Evolutionary conservation across 106 monocot species (phyloP), one percentile per base, ranked within the genome.

Genomic region (Allium sativum): DNA sequence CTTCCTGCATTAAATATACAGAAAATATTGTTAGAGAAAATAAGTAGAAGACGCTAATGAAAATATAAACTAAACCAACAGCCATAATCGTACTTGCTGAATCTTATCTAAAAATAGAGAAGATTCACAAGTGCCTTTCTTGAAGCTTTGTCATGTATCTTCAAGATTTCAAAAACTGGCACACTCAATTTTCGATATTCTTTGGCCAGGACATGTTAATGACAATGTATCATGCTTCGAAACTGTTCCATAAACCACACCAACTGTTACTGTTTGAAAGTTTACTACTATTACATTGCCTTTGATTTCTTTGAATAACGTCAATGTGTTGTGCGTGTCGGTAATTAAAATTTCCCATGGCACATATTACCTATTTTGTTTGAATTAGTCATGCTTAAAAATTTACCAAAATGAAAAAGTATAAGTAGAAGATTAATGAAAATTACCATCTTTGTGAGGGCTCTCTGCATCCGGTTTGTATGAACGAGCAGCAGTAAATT

Each of bases 261-360:
- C 80, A 4, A 68, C 59, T 3, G 65, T 61, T 6, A 81, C 77
- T 0, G 74, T 72, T 12, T 68, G 74, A 73, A 85, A 80, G 52
- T 55, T 65, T 12, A 81, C 61, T 0, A 14, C 19, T 14, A 0
- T n/a, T 0, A 77, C 77, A 42, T 74, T 61, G 1, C 85, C 85
- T 1, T 80, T 80, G 15, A 67, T 68, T 59, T 85, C 85, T 68
- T 85, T 80, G 42, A 85, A 85, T 55, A 85, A 59, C 2, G 68
- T 44, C 64, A 81, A 48, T 7, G 74, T 74, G 71, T 85, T 85
- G 9, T 40, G 44, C 63, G 74, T 21, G 4, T 68, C 61, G 0
- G 45, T 4, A 57, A 55, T 64, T 9, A 81, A 70, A 74, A 74
- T 81, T 11, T 68, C 71, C 44, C 85, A 59, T 2, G 85, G 81